phyloP scores from a whole-genome alignment of 495 filamentous ascomycete species.

The Tuber borchii region DNA sequence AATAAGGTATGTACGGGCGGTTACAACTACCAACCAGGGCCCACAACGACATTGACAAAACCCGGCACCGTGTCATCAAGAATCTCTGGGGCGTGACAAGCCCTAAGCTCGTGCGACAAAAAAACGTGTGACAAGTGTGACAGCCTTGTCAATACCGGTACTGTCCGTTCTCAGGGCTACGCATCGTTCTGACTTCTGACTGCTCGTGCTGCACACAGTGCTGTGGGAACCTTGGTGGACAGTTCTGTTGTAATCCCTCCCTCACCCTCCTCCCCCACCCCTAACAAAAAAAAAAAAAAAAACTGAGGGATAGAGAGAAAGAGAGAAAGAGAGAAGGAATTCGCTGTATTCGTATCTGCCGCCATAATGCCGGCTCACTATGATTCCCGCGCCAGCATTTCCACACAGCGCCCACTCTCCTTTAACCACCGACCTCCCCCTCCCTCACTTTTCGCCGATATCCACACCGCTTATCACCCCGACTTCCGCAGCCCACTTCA shows the following conservation, averaged over 20 bases:
- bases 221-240: conserved; percentile 1
- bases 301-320: neutral
- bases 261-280: neutral
- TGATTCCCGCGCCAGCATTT: neutral
- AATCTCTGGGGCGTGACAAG: neutral
- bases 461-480: neutral
- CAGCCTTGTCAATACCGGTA: neutral
- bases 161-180: neutral
- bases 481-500: neutral
- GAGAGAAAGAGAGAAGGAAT: neutral
- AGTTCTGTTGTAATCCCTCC: neutral
- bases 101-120: neutral
- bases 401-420: neutral
- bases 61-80: neutral
- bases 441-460: neutral
- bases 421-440: neutral
- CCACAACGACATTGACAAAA: neutral
- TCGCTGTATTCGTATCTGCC: neutral
- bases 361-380: conserved; percentile 1
- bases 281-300: neutral
- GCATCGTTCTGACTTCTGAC: conserved; percentile 1
- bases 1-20: too few species aligned
- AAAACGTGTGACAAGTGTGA: neutral
- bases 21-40: too few species aligned
- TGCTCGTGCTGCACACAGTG: neutral